Base-by-base conservation (phyloP, 2,329 filamentous ascomycete species). In the Ophiosphaerella narmari region DNA sequence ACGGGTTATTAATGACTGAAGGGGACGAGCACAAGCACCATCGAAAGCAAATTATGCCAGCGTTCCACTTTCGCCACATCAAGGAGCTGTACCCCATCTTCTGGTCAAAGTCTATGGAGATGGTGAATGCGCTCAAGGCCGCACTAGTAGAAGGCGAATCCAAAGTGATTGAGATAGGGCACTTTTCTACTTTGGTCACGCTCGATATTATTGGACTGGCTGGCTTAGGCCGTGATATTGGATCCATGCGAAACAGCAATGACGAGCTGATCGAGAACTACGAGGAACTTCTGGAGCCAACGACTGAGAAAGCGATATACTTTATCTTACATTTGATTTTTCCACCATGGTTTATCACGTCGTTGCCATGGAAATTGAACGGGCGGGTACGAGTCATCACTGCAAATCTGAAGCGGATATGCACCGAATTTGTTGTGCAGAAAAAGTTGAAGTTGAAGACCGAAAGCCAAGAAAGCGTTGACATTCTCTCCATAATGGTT, bases 41-140 rank as follows among this genome's bases (percentile, higher is more conserved):
- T 51, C 82, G 92, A 39, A 91, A 89, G 69, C 86, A 87, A 50
- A 82, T 96, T 14, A 84, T 87, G 75, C 91, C 91, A 0, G 89
- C 90, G 2, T 96, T 96, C 71, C 81, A 86, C n/a, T 95, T 90
- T 66, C 83, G 91, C 18, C 89, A 95, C 63, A 79, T 96, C 69
- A 95, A 94, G 68, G 83, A 93, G 51, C 76, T 96, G 12, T 94
- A 95, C 62, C 87, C 90, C 0, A 76, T 88, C 5, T 96, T 97
- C 72, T 96, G 91, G 91, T 64, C 75, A 16, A 96, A 95, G 74
- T 82, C 86, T 1, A 73, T 81, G 7, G 86, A 93, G 67, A 82
- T 87, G 61, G 84, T 86, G 5, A 73, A 82, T 16, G 80, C 81
- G 42, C 86, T 96, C 70, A 80, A 78, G 1, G 70, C 74, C 7